Base-by-base conservation (phyloP, 2,329 filamentous ascomycete species). In the Fusarium sp. region DNA sequence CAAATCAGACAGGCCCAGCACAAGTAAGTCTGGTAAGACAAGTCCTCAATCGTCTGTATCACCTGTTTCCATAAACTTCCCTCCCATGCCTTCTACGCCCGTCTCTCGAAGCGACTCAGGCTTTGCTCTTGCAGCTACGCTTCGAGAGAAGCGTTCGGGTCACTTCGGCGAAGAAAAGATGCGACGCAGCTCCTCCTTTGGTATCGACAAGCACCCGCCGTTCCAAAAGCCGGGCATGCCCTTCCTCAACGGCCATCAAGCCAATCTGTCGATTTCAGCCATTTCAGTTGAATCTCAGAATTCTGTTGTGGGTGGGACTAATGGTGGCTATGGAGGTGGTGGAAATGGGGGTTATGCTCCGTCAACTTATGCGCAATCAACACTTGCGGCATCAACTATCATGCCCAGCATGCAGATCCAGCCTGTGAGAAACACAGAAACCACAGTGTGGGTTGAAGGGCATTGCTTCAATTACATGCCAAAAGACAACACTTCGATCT, bases 111-210 rank as follows among this genome's bases (percentile, higher is more conserved):
- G 92, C 76, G 96, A 99, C 77, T 98, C 95, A 7, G 95, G 94
- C 3, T 97, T 96, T 79, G 92, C 93, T 38, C 84, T 97, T 59
- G 91, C 95, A 68, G 90, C 92, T 20, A 97, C 93, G 7, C 84
- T 99, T 61, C 90, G 94, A 32, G 96, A 98, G 81, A 99, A 98
- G 83, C 89, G 95, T 54, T 98, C 96, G 5, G 95, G 93, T 3
- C 94, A 98, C 78, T 97, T 98, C 73, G 79, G 80, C n/a, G 92
- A 96, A 75, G 89, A 91, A 68, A 83, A 87, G 71, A 92, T 92
- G n/a, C 89, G 95, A 64, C 89, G 95, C 71, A 98, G 95, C 82
- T 97, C 95, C n/a, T 97, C 95, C 2, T 97, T 97, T 80, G 93
- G 91, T 30, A 85, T 95, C 77, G 93, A 93, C 73, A 90, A 90